Evolutionary conservation across 371 early-diverging fungal genomes (phyloP), one percentile per base, ranked within the genome.

Genomic region (Furculomyces boomerangus): DNA sequence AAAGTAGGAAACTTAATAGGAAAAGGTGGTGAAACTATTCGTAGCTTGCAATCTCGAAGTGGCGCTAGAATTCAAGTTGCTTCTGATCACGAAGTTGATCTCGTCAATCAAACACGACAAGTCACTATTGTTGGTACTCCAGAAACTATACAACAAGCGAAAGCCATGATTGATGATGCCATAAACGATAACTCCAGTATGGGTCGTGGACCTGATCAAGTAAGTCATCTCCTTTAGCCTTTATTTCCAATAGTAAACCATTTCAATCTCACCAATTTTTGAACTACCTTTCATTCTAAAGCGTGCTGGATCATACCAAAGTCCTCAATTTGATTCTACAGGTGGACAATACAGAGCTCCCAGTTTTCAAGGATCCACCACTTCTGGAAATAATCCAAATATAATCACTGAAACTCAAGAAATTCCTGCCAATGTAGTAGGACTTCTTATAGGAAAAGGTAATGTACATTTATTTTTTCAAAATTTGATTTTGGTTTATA

Each of bases 1-100:
- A 80, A 78, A 62, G 91, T 93, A 13, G 93, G 93, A 0, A 68
- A 88, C 30, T 81, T 93, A 20, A 93, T 93, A 65, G 93, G 93
- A 13, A 71, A 81, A 48, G 81, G 87, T 39, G 91, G 91, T 24
- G 91, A 90, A 68, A 93, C 86, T 2, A 89, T 93, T 64, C 77
- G 84, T 24, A 78, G 79, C 49, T 74, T 93, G 39, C 86, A 89
- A 64, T 76, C 76, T 41, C 74, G 76, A 27, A 77, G 79, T 57
- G 88, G 87, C 18, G 90, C 90, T 1, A 75, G 81, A 18, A 86
- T 91, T 60, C 78, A 79, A 40, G 84, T 93, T n/a, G 73, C 81
- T 2, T 83, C 83, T 0, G 84, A 86, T 53, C 57, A 64, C 29
- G 73, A 54, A 45, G 60, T 54, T 57, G 80, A 72, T 28, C 70